Evolutionary conservation across 805 yeast species (phyloP), one percentile per base, ranked within the genome.

Genomic region (Danielozyma ontarioensis): DNA sequence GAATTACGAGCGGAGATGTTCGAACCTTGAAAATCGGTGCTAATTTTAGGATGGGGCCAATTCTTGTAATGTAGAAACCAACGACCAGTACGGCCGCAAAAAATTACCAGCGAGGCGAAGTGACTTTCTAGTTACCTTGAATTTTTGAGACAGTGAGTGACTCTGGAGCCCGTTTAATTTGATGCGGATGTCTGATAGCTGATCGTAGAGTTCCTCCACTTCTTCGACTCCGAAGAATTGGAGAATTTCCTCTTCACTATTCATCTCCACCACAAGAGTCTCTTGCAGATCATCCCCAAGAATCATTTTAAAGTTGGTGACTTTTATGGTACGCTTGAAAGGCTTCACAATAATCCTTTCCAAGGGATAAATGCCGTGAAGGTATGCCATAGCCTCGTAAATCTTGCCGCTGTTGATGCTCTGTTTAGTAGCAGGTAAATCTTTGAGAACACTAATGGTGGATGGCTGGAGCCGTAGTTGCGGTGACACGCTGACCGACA

Each of bases 141-240:
- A 41, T 17, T 5, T 33, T 2, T 19, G 22, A 12, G 31, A 27
- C 4, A 41, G 34, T 5, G 25, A 3, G 4, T 39, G 17, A 13
- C 11, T 10, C 2, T 16, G 29, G n/a, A 45, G 15, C 8, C 14
- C n/a, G 4, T 10, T n/a, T 3, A 28, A 18, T 5, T 10, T 5
- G 13, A 13, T 4, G 13, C 11, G 10, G 21, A 33, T 19, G 3
- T 32, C 24, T 12, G 12, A 33, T 16, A 44, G 25, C 13, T 36
- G 30, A 17, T 31, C 25, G 18, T 43, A 33, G n/a, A 38, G 37
- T 21, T 36, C 41, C 28, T 46, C 50, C 8, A 38, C 35, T 18
- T 46, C 50, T 13, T 17, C 35, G 3, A 46, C 29, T 5, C 36
- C 42, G 13, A 44, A 39, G 27, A 46, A 46, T 6, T 13, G 11